Percentiles rank a stretch among this genome's conserved stretches.
These are phyloP conservation scores for Mediolabrus comicus DNA, from an alignment of 108 stramenopile genomes.

Conservation along the genomic window DNA sequence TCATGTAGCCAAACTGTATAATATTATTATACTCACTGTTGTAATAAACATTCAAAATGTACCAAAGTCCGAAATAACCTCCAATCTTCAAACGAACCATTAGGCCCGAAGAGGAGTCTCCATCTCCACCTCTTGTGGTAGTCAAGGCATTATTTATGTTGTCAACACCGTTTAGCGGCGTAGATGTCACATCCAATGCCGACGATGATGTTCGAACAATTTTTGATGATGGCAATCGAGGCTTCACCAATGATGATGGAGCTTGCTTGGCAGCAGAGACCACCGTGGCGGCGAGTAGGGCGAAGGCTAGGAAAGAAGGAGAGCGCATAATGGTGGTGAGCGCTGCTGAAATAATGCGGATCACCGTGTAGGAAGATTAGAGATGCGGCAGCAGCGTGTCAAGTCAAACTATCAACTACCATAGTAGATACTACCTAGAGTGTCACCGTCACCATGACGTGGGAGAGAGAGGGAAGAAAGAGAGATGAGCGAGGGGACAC, in stretches of 20 bases:
- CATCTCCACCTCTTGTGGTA: constrained; percentile 13
- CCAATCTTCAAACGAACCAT: constrained; percentile 60
- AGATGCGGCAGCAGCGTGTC: too few relatives aligned
- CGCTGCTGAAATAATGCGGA: too few relatives aligned
- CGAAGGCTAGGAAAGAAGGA: not conserved
- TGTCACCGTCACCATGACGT: too few relatives aligned
- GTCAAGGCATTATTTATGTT: not conserved
- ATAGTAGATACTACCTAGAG: too few relatives aligned
- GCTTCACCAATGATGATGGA: not conserved
- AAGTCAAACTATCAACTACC: too few relatives aligned
- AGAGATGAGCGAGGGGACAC: too few relatives aligned
- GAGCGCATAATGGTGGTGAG: too few relatives aligned
- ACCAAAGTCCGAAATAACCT: constrained; percentile 93
- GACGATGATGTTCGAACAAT: not conserved
- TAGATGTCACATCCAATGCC: not conserved
- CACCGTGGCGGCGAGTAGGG: not conserved
- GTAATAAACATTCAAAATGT: constrained; percentile 95
- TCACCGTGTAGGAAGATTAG: too few relatives aligned
- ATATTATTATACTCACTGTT: constrained; percentile 92
- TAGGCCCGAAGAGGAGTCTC: not conserved
- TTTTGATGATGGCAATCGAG: not conserved
- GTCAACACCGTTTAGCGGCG: not conserved
- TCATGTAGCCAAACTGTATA: too few relatives aligned
- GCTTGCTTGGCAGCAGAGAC: not conserved
- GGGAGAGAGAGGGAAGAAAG: too few relatives aligned